These are phyloP conservation scores for Hemileia vastatrix DNA, from an alignment of 1,284 basidiomycete genomes.

Conservation along the genomic window DNA sequence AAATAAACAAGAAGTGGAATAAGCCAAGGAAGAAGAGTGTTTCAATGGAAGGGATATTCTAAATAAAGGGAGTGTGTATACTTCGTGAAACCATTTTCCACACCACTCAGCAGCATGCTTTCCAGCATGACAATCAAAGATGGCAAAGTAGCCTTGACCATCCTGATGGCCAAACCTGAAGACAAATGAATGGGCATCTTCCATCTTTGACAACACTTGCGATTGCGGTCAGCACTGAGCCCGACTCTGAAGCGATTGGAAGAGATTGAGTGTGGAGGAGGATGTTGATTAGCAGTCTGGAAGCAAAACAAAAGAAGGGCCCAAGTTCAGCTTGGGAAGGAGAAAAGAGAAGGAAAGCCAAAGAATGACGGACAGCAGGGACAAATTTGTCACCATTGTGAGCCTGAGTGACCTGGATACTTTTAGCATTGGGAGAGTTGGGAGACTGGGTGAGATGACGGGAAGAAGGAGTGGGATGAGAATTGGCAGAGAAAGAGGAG, in stretches of 20 bases:
- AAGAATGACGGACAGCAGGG: conserved; percentile 16
- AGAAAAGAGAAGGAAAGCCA: too few species aligned
- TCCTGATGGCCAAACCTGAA: conserved; percentile 81
- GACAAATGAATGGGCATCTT: conserved; percentile 91
- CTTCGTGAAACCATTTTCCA: conserved; percentile 87
- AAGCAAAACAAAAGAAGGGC: too few species aligned
- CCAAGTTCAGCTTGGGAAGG: too few species aligned
- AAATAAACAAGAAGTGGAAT: not conserved
- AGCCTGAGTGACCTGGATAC: conserved; percentile 17
- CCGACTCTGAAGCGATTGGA: conserved; percentile 57
- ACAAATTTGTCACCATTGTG: conserved; percentile 15
- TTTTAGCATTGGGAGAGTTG: conserved; percentile 13
- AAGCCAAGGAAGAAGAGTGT: not conserved
- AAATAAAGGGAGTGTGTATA: conserved; percentile 43
- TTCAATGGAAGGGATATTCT: not conserved
- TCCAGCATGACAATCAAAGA: conserved; percentile 97
- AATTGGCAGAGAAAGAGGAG: too few species aligned
- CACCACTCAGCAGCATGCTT: conserved; percentile 99
- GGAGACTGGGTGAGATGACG: too few species aligned
- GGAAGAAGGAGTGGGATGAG: too few species aligned
- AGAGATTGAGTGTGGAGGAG: conserved; percentile 47
- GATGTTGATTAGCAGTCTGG: conserved; percentile 27
- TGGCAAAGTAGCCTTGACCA: conserved; percentile 93
- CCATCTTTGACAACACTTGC: conserved; percentile 89
- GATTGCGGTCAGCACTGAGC: conserved; percentile 71